Percentiles rank a stretch among this genome's conserved stretches.
Conservation (phyloP, 1,284 basidiomycete species). For the Phellopilus nigrolimitatus region DNA sequence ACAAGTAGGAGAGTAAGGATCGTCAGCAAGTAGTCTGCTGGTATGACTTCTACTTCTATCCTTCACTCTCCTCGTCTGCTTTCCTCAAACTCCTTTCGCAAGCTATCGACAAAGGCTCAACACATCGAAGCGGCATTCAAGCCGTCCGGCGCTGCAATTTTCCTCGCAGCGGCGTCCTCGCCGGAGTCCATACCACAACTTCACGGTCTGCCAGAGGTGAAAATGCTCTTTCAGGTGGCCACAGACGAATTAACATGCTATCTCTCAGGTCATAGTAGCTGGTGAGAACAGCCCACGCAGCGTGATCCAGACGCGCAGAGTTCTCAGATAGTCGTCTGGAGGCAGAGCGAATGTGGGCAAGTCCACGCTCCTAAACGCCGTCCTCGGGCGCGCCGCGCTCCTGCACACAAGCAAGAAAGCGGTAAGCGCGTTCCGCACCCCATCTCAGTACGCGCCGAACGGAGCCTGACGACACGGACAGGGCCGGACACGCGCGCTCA, state of each 20-base stretch:
- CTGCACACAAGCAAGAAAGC: constrained; percentile 63
- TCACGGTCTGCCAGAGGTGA: constrained; percentile 48
- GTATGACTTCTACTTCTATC: too few species aligned
- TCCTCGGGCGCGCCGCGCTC: constrained; percentile 52
- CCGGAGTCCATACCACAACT: constrained; percentile 39
- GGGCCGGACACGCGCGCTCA: constrained; percentile 66
- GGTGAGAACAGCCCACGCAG: constrained; percentile 32
- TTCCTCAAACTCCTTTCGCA: neutral
- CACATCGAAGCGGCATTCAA: constrained; percentile 13
- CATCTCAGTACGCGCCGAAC: neutral
- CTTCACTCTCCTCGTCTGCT: neutral
- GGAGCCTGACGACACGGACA: constrained; percentile 25
- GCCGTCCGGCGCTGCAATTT: constrained; percentile 36
- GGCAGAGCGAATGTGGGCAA: constrained; percentile 66
- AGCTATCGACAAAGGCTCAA: constrained; percentile 2
- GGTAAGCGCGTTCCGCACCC: constrained; percentile 36
- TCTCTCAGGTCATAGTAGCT: constrained; percentile 44
- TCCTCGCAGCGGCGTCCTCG: constrained; percentile 40
- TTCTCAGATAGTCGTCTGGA: too few species aligned
- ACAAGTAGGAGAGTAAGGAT: too few species aligned
- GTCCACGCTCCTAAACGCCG: constrained; percentile 65
- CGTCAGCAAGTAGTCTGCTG: too few species aligned
- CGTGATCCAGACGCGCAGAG: too few species aligned
- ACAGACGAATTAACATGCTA: neutral
- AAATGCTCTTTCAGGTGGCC: constrained; percentile 10